phyloP scores from a whole-genome alignment of 495 filamentous ascomycete species.

The Penicillium turbatum region DNA sequence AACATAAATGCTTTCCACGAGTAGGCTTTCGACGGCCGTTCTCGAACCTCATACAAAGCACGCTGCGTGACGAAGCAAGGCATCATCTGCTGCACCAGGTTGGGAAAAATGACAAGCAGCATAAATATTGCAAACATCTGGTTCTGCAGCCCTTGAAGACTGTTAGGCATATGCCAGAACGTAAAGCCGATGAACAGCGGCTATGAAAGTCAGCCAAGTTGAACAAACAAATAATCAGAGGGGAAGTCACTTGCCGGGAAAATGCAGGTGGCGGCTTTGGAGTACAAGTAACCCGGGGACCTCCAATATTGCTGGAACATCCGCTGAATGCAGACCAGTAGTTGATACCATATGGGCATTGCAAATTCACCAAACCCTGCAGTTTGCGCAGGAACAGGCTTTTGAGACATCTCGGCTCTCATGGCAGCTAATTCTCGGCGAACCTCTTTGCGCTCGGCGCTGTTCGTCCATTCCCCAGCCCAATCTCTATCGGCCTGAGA shows the following conservation, averaged over 20 bases:
- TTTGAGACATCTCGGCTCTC: slow-evolving; percentile 45
- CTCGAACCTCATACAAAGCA: slow-evolving; percentile 76
- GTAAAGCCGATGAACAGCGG: slow-evolving; percentile 84
- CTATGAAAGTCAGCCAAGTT: slow-evolving; percentile 28
- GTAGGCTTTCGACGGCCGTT: slow-evolving; percentile 80
- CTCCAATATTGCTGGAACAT: slow-evolving; percentile 91
- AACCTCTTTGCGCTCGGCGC: slow-evolving; percentile 60
- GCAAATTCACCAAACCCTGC: slow-evolving; percentile 47
- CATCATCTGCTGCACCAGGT: slow-evolving; percentile 79
- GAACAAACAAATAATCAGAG: background rate
- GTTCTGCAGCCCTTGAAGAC: slow-evolving; percentile 76
- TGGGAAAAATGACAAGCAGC: slow-evolving; percentile 70
- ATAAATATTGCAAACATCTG: slow-evolving; percentile 87
- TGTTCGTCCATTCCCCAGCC: slow-evolving; percentile 70
- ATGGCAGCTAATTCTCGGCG: slow-evolving; percentile 63
- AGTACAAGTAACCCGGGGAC: slow-evolving; percentile 80
- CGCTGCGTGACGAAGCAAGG: slow-evolving; percentile 76
- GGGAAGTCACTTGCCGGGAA: slow-evolving; percentile 24
- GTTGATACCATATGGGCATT: slow-evolving; percentile 47
- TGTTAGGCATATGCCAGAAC: slow-evolving; percentile 69
- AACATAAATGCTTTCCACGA: slow-evolving; percentile 80
- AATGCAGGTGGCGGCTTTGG: slow-evolving; percentile 55
- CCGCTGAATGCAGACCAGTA: slow-evolving; percentile 47
- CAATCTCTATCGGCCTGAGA: slow-evolving; percentile 71
- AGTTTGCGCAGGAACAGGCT: slow-evolving; percentile 36